These are phyloP conservation scores for Euphorbia tirucalli DNA, from an alignment of 345 rosid species.

Conservation along the genomic window DNA sequence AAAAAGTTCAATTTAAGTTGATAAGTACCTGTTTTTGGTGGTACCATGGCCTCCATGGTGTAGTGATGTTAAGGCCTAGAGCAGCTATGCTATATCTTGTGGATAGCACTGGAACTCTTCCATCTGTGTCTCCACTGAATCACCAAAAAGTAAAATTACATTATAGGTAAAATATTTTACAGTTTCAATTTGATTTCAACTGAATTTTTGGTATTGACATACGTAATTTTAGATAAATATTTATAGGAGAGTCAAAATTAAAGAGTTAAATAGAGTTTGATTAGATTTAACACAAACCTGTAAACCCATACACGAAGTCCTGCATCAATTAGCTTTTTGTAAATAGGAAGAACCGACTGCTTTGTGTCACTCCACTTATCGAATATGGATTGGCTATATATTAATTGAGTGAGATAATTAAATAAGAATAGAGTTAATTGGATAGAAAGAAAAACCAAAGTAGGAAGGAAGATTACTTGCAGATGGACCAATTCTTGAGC, in stretches of 20 bases:
- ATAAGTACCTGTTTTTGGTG: constrained; percentile 62
- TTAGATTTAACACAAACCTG: constrained; percentile 60
- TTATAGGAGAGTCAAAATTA: no score
- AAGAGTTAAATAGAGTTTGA: no score
- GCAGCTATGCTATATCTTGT: constrained; percentile 72
- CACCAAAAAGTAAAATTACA: constrained; percentile 6
- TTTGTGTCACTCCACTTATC: constrained; percentile 50
- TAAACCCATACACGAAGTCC: constrained; percentile 87
- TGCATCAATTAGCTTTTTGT: constrained; percentile 70
- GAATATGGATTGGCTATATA: constrained; percentile 51
- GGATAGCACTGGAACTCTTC: constrained; percentile 88
- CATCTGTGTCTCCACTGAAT: constrained; percentile 94
- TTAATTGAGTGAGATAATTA: no score
- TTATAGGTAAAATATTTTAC: no score
- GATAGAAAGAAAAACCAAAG: no score
- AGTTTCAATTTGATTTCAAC: no score
- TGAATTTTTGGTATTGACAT: no score
- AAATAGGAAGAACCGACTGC: constrained; percentile 75
- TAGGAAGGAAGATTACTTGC: constrained; percentile 79
- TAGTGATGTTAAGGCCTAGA: constrained; percentile 54
- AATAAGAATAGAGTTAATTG: no score
- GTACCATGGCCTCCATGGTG: constrained; percentile 90
- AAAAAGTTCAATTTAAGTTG: not conserved
- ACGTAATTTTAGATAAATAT: no score
- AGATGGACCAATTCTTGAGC: constrained; percentile 79